phyloP scores from a whole-genome alignment of 352 stramenopile species.

The Proteromonas lacertae region DNA sequence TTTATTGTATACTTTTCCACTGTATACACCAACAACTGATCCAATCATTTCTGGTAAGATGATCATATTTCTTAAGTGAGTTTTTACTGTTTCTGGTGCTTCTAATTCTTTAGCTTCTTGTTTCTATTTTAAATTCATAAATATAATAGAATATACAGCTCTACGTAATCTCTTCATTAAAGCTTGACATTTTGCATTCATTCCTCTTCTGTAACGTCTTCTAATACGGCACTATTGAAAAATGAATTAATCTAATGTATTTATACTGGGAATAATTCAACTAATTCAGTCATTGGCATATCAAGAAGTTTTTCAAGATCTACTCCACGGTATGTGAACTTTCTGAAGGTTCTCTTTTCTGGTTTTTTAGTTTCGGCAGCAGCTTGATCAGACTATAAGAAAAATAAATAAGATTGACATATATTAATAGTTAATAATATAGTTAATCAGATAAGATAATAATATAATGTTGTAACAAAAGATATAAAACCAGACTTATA shows the following conservation, averaged over 20 bases:
- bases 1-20: conserved; percentile 91
- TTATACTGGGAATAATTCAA: background rate
- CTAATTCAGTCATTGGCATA: conserved; percentile 14
- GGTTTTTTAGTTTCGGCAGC: conserved; percentile 64
- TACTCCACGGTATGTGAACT: conserved; percentile 96
- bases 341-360: conserved; percentile 99
- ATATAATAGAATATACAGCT: background rate
- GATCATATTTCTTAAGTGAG: conserved; percentile 98
- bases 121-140: conserved; percentile 28
- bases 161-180: too few species aligned
- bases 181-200: too few species aligned
- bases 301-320: conserved; percentile 96
- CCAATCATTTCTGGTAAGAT: conserved; percentile 99
- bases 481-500: too few species aligned
- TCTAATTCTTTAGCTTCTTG: conserved; percentile 52
- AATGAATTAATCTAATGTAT: background rate
- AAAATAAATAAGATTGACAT: too few species aligned
- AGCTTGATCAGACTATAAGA: conserved; percentile 3
- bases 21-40: conserved; percentile 96
- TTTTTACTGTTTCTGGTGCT: conserved; percentile 94
- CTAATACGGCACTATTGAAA: background rate
- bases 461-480: too few species aligned
- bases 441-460: too few species aligned
- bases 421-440: too few species aligned
- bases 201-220: background rate